Base-by-base conservation (phyloP, 345 rosid species). In the Eucalyptus rudis region DNA sequence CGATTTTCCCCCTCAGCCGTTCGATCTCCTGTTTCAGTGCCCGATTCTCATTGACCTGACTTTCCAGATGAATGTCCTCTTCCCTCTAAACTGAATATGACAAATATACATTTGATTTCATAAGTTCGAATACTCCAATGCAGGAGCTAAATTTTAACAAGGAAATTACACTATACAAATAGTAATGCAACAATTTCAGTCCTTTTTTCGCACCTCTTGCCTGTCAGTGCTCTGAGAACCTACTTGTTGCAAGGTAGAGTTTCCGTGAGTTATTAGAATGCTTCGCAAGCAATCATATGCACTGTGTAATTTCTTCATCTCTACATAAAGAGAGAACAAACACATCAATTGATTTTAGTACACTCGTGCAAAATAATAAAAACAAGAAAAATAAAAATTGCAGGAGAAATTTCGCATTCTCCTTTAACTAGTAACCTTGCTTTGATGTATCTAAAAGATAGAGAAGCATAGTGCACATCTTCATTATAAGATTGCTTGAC, bases 401-500 rank as follows among this genome's bases (percentile, higher is more conserved):
- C 31, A 1, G 31, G 68, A 59, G 33, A 27, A 59, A 59, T 59
- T 59, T 27, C 31, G 68, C 68, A 27, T 27, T 31, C 68, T 59
- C 68, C 31, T 27, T 59, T 59, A 59, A 27, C 4, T 59, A 59
- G 13, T 59, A 59, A 59, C 33, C 68, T 40, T 40, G 5, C 43
- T 40, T 5, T 40, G 43, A 40, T 40, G 43, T 4, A 40, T 40
- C 43, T 40, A 40, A 40, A 40, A 49, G 50, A 40, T 59, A 13
- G 68, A 62, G n/a, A n/a, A 62, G 33, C 68, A 62, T 62, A 27
- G 68, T 62, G 33, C 33, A 62, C 16, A 27, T 7, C 68, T 62
- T 62, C 68, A 62, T 13, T 62, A 62, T 62, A 62, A 62, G 68
- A 29, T 27, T 7, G 33, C 33, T 93, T 89, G 92, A 95, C 94